phyloP scores from a whole-genome alignment of 129 eudicot genomes.

The Centella asiatica region DNA sequence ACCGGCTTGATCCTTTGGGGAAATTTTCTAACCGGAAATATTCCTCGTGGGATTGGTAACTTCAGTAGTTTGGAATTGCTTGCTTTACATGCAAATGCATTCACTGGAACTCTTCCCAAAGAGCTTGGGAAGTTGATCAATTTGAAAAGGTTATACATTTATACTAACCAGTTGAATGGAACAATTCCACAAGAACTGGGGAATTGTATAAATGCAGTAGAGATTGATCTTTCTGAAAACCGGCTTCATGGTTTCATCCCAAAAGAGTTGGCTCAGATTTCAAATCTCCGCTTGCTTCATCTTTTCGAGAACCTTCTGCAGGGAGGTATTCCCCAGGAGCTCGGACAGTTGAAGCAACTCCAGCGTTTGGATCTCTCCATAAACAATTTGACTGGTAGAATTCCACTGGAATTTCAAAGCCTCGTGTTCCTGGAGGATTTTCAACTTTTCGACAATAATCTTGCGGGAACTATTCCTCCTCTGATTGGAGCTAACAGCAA shows the following conservation, averaged over 20 bases:
- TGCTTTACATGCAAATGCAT: slow-evolving; percentile 55
- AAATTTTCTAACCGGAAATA: slow-evolving; percentile 43
- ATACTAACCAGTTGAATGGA: slow-evolving; percentile 56
- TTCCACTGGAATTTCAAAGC: slow-evolving; percentile 59
- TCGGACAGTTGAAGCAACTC: slow-evolving; percentile 44
- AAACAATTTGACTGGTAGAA: slow-evolving; percentile 58
- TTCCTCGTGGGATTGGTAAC: slow-evolving; percentile 60
- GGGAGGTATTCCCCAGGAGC: slow-evolving; percentile 54
- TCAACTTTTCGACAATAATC: slow-evolving; percentile 68
- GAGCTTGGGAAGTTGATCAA: slow-evolving; percentile 48
- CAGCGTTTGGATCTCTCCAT: slow-evolving; percentile 51
- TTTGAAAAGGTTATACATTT: slow-evolving; percentile 47
- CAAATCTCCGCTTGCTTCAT: slow-evolving; percentile 53
- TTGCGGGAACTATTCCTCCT: slow-evolving; percentile 60
- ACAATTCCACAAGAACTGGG: slow-evolving; percentile 55
- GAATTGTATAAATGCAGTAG: slow-evolving; percentile 40
- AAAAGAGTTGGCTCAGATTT: slow-evolving; percentile 25
- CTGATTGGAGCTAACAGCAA: slow-evolving; percentile 47
- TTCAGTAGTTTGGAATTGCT: slow-evolving; percentile 49
- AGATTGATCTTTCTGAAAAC: slow-evolving; percentile 69
- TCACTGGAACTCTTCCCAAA: slow-evolving; percentile 45
- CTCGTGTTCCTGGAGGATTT: slow-evolving; percentile 44
- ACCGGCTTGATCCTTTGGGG: slow-evolving; percentile 60
- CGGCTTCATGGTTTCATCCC: slow-evolving; percentile 54
- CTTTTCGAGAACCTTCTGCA: slow-evolving; percentile 54